Base-by-base conservation (phyloP, 805 yeast species). In the Danielozyma ontarioensis region DNA sequence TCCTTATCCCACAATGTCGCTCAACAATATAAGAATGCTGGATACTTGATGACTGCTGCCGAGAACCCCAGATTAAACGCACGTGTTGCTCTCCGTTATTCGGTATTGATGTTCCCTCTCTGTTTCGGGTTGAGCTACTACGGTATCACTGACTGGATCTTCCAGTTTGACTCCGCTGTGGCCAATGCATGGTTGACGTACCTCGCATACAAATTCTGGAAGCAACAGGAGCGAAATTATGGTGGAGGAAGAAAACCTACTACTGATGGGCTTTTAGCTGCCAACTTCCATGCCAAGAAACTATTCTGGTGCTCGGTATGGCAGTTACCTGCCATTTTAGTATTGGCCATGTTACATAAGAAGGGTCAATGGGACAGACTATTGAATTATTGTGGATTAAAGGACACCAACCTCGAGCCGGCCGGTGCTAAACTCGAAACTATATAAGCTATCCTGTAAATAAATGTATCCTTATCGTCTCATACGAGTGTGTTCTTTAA, bases 31-130 rank as follows among this genome's bases (percentile, higher is more conserved):
- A 80, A 83, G 48, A 69, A 72, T 30, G 98, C 98, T 0, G 98
- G 98, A 0, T 93, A 93, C 58, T 88, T 87, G n/a, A 93, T 93
- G 98, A 74, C 97, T 0, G 95, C 96, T 0, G 89, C 84, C 64
- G 89, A 80, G 41, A 85, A 90, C 50, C 98, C 99, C 2, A 76
- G 75, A 37, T 64, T 93, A 32, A 93, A 93, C 54, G 97, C 97
- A 0, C 68, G 98, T 31, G 98, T 93, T 1, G 89, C 96, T 1
- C 68, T 93, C 32, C 67, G 98, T 29, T 90, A 93, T 53, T 83
- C 97, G 0, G 42, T 90, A n/a, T 64, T 84, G 38, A 88, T 93
- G 96, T 84, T 93, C 59, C 97, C 97, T 3, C 64, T 93, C 25
- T 93, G 97, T 57, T 72, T 78, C 51, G 95, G 94, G 1, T 59